phyloP scores from a whole-genome alignment of 75 land plant genomes.

The Larix kaempferi region DNA sequence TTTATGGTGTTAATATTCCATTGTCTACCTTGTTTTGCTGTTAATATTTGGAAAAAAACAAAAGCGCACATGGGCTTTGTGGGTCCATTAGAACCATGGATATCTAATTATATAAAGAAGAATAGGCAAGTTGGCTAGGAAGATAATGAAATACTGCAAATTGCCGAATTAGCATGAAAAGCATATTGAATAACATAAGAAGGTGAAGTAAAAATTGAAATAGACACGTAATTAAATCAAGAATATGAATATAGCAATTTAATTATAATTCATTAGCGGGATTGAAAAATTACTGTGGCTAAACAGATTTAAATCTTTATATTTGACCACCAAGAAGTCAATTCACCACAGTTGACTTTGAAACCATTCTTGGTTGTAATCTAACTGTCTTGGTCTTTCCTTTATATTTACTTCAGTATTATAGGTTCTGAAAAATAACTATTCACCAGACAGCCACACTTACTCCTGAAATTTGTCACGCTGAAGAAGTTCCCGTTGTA shows the following conservation, averaged over 20 bases:
- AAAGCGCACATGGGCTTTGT: not conserved
- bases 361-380: not conserved
- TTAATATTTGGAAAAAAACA: too few species aligned
- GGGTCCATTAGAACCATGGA: not conserved
- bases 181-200: not conserved
- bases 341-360: not conserved
- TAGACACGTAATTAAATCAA: too few species aligned
- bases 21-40: too few species aligned
- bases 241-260: too few species aligned
- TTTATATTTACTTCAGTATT: not conserved
- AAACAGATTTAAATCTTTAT: not conserved
- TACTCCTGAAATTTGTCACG: not conserved
- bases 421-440: not conserved
- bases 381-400: not conserved
- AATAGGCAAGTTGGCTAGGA: not conserved
- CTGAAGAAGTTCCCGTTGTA: not conserved
- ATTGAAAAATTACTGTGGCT: not conserved
- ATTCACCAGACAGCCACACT: not conserved
- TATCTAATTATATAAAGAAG: not conserved
- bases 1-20: too few species aligned
- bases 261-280: too few species aligned
- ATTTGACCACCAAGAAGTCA: not conserved
- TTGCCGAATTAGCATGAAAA: not conserved
- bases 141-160: not conserved
- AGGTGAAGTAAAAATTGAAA: not conserved